A percentile compares a stretch with the other conserved stretches of the same genome.
Evolutionary conservation across 371 early-diverging fungal genomes (phyloP).

Genomic region (Mucor irregularis): DNA sequence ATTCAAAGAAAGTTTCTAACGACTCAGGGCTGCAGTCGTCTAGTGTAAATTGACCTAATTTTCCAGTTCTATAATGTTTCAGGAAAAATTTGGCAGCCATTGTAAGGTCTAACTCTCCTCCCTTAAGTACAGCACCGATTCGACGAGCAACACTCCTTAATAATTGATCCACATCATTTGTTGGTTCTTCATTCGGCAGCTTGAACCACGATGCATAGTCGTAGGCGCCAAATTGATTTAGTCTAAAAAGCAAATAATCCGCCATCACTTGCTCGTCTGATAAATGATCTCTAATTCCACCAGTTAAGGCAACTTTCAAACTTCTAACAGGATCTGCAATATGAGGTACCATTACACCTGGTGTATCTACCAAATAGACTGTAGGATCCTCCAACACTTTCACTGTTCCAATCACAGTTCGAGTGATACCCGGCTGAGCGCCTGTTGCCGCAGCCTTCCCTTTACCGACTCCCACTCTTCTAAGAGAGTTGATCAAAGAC

Average conservation of each 20-base stretch:
- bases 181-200: constrained; percentile 49
- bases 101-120: constrained; percentile 67
- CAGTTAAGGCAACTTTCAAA: constrained; percentile 82
- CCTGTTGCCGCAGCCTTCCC: constrained; percentile 89
- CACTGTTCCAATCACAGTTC: constrained; percentile 78
- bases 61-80: constrained; percentile 73
- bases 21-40: constrained; percentile 64
- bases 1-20: constrained; percentile 54
- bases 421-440: constrained; percentile 87
- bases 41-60: constrained; percentile 69
- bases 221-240: constrained; percentile 62
- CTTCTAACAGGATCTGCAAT: constrained; percentile 76
- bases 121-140: constrained; percentile 78
- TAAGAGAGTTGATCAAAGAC: constrained; percentile 84
- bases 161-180: constrained; percentile 67
- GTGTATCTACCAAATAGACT: constrained; percentile 91
- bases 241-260: constrained; percentile 84
- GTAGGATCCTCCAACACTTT: constrained; percentile 85
- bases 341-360: constrained; percentile 88
- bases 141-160: constrained; percentile 64
- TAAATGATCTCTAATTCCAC: constrained; percentile 86
- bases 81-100: constrained; percentile 72
- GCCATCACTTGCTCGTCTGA: constrained; percentile 81
- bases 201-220: constrained; percentile 38
- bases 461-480: constrained; percentile 69